Conservation (phyloP, 345 rosid species). For the Populus tremula region DNA sequence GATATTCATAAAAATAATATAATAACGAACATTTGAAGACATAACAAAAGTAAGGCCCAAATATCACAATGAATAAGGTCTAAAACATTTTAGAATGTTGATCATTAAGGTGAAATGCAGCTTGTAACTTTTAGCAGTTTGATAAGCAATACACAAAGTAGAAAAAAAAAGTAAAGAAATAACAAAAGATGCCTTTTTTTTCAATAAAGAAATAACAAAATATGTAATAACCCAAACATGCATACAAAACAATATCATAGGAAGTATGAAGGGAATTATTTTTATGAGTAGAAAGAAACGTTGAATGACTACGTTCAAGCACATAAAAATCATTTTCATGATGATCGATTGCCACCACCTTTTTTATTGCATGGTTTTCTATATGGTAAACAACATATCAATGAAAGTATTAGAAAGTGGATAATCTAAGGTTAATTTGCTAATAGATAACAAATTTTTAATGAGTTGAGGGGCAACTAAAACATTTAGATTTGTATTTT, state of each 20-base stretch:
- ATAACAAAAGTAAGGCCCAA: not conserved
- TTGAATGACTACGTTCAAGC: too few species aligned
- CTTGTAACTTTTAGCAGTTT: too few species aligned
- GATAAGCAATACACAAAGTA: too few species aligned
- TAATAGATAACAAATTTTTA: constrained; percentile 14
- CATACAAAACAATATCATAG: too few species aligned
- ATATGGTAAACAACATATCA: not conserved
- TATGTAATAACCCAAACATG: too few species aligned
- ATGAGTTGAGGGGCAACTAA: constrained; percentile 8
- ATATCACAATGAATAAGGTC: not conserved
- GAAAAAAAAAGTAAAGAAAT: too few species aligned
- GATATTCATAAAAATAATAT: not conserved
- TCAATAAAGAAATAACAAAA: too few species aligned
- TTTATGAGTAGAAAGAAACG: too few species aligned
- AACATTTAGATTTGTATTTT: not conserved
- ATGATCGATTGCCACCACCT: not conserved
- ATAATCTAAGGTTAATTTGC: constrained; percentile 1
- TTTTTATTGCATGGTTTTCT: not conserved
- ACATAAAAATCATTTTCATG: not conserved
- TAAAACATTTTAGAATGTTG: not conserved
- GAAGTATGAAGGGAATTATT: too few species aligned
- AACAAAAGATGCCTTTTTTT: too few species aligned
- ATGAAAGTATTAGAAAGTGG: not conserved
- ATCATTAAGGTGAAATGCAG: too few species aligned
- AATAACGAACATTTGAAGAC: not conserved